A percentile compares a stretch with the other conserved stretches of the same genome.
These are phyloP conservation scores for Schwanniomyces etchellsii DNA, from an alignment of 1,139 yeast genomes.

Conservation along the genomic window DNA sequence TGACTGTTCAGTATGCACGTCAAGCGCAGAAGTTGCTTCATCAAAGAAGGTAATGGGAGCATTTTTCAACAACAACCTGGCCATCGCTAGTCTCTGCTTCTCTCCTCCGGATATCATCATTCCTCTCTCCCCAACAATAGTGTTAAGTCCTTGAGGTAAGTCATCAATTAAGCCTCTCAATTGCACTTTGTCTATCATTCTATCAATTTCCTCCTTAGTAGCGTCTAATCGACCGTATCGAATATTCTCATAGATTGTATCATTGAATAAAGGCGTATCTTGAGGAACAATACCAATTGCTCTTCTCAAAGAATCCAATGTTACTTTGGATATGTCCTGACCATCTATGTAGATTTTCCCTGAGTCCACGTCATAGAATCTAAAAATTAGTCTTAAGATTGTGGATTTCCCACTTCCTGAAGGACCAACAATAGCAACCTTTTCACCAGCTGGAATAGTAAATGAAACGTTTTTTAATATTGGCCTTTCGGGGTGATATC, in stretches of 20 bases:
- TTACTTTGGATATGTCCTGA: constrained; percentile 75
- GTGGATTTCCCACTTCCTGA: constrained; percentile 96
- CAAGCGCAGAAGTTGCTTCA: constrained; percentile 95
- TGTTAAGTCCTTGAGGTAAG: constrained; percentile 77
- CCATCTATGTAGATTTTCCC: constrained; percentile 87
- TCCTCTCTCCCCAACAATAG: constrained; percentile 97
- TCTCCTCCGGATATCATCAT: constrained; percentile 99
- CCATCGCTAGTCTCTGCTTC: constrained; percentile 91
- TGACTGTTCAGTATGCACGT: constrained; percentile 91
- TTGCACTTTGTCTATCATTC: constrained; percentile 65
- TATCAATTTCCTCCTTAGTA: constrained; percentile 61
- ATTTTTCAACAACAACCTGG: constrained; percentile 74
- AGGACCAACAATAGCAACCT: constrained; percentile 93
- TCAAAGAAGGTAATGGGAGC: constrained; percentile 93
- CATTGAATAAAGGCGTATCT: constrained; percentile 94
- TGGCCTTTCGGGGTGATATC: constrained; percentile 84
- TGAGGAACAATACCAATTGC: constrained; percentile 94
- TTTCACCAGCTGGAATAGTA: constrained; percentile 84
- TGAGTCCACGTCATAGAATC: constrained; percentile 78
- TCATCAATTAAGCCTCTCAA: constrained; percentile 58
- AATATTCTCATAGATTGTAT: constrained; percentile 80
- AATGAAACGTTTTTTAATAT: constrained; percentile 78
- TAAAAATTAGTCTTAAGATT: constrained; percentile 70
- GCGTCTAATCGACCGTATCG: constrained; percentile 81
- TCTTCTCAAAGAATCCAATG: constrained; percentile 67